These are phyloP conservation scores for Ophiostoma populinum DNA, from an alignment of 2,329 filamentous ascomycete genomes.

Conservation along the genomic window DNA sequence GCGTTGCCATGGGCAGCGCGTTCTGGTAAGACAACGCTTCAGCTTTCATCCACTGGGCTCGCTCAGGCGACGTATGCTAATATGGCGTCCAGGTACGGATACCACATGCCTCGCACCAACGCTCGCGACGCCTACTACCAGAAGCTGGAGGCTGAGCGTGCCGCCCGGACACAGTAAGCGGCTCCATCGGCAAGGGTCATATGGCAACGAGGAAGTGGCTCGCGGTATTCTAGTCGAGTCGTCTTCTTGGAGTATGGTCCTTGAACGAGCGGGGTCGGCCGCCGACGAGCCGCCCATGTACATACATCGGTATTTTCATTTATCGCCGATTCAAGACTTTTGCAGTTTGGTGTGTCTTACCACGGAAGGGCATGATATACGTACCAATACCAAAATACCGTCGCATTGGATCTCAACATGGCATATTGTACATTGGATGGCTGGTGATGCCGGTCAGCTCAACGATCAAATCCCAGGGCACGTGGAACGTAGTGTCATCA, in stretches of 20 bases:
- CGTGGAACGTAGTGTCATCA: too few species aligned
- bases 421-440: too few species aligned
- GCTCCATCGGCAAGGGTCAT: background rate
- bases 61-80: background rate
- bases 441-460: too few species aligned
- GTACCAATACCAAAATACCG: too few species aligned
- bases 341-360: too few species aligned
- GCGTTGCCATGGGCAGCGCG: slow-evolving; percentile 34
- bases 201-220: slow-evolving; percentile 1
- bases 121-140: slow-evolving; percentile 41
- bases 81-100: slow-evolving; percentile 35
- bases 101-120: slow-evolving; percentile 41
- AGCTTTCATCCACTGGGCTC: background rate
- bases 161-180: slow-evolving; percentile 14
- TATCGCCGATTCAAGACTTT: background rate
- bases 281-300: slow-evolving; percentile 5
- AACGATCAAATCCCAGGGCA: too few species aligned
- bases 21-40: slow-evolving; percentile 40
- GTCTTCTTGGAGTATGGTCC: too few species aligned
- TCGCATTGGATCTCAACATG: too few species aligned
- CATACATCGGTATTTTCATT: slow-evolving; percentile 3
- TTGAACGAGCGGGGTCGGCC: too few species aligned
- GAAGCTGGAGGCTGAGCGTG: slow-evolving; percentile 40
- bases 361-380: too few species aligned
- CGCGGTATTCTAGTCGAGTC: too few species aligned